Base-by-base conservation (phyloP, 192 early-diverging fungal genomes). In the Podochytrium sp. region DNA sequence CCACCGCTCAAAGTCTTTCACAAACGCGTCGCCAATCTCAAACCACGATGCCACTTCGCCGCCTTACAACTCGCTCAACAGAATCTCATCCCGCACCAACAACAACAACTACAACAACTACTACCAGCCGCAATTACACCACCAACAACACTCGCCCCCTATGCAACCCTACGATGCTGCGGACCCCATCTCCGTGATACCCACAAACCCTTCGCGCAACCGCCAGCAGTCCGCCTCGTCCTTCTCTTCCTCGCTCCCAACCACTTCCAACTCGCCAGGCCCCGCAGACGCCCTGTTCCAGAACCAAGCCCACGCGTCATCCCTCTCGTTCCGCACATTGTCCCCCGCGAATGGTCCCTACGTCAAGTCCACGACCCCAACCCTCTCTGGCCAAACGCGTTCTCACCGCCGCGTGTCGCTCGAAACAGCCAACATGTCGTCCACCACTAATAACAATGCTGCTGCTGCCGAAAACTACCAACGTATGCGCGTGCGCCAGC, bases 1-100 rank as follows among this genome's bases (percentile, higher is more conserved):
- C 25, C 40, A 47, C n/a, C 63, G 63, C n/a, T 65, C 63, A 12
- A 65, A 65, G 41, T 65, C 63, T 5, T 65, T 65, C 63, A 47
- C 63, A 5, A 32, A 38, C 35, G 6, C 38, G 3, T 65, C 63
- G 20, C 52, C 52, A 20, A 25, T 55, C 25, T 34, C 63, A 35
- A 47, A 27, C 20, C 63, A 33, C 32, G 41, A 29, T 35, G 47
- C 63, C 6, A 5, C 38, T 2, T 65, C 63, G 63, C 42, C 2
- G 29, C 35, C 6, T 65, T n/a, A 10, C 16, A 47, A 35, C 23
- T 10, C 63, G 14, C 47, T 27, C 35, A n/a, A 25, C 63, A 65
- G 30, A 23, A 25, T 65, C 38, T 16, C 60, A 39, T 25, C 43
- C 60, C 32, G 63, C 63, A 65, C 5, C 63, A 65, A 47, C 63